phyloP scores from a whole-genome alignment of 208 protist species.

The Wallacemonas rigidus region DNA sequence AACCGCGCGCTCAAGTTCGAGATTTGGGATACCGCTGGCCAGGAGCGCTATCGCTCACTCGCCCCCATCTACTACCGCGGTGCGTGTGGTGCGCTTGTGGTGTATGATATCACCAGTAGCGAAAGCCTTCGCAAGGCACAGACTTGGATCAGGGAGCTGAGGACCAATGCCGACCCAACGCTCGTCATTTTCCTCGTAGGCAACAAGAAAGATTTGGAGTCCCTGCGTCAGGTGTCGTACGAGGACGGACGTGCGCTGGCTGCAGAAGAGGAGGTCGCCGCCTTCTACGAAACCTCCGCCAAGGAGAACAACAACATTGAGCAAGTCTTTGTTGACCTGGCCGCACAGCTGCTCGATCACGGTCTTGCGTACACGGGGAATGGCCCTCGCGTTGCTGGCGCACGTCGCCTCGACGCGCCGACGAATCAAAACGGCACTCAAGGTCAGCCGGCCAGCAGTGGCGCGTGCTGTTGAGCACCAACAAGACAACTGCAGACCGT shows the following conservation, averaged over 20 bases:
- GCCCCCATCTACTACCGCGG: constrained; percentile 94
- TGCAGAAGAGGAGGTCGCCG: constrained; percentile 67
- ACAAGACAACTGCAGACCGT: neutral
- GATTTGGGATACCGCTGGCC: constrained; percentile 93
- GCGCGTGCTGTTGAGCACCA: constrained; percentile 36
- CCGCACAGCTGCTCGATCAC: constrained; percentile 92
- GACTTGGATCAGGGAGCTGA: constrained; percentile 97
- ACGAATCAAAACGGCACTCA: constrained; percentile 30
- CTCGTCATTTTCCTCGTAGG: constrained; percentile 94
- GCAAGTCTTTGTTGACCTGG: constrained; percentile 88
- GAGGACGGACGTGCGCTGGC: constrained; percentile 77
- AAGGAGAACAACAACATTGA: constrained; percentile 90
- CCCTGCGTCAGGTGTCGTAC: constrained; percentile 73
- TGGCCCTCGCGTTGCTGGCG: constrained; percentile 16
- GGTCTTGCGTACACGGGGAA: constrained; percentile 45
- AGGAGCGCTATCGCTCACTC: constrained; percentile 91
- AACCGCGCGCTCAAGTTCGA: constrained; percentile 75
- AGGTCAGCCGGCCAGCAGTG: constrained; percentile 21
- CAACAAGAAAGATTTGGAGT: constrained; percentile 96
- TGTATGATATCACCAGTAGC: constrained; percentile 98
- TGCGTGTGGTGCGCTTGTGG: constrained; percentile 92
- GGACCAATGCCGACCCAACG: constrained; percentile 85
- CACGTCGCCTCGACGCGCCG: constrained; percentile 27
- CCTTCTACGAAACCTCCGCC: constrained; percentile 87
- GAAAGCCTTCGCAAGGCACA: constrained; percentile 94